Percentiles rank a stretch among this genome's conserved stretches.
phyloP scores from a whole-genome alignment of 371 early-diverging fungal species.

The Syncephalastrum sp. region DNA sequence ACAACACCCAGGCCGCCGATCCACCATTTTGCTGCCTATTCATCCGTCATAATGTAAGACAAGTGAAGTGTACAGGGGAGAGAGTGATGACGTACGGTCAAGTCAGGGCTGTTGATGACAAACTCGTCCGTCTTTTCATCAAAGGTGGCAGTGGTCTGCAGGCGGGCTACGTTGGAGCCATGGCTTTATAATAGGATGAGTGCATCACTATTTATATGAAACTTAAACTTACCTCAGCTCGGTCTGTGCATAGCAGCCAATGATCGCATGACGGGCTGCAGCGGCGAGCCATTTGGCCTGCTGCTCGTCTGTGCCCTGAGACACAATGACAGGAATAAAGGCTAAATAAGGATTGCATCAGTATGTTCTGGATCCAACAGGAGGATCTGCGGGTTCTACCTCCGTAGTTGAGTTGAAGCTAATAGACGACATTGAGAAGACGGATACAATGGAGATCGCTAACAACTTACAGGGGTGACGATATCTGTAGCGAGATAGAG shows the following conservation, averaged over 20 bases:
- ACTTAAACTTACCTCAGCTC: slow-evolving; percentile 59
- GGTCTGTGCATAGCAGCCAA: slow-evolving; percentile 88
- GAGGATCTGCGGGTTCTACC: slow-evolving; percentile 18
- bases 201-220: background rate
- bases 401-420: slow-evolving; percentile 51
- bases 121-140: slow-evolving; percentile 77
- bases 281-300: slow-evolving; percentile 64
- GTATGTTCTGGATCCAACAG: background rate
- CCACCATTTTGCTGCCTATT: slow-evolving; percentile 85
- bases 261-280: slow-evolving; percentile 69
- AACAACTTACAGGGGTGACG: slow-evolving; percentile 39
- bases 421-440: background rate
- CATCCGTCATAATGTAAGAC: slow-evolving; percentile 8
- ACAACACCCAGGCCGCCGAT: slow-evolving; percentile 73
- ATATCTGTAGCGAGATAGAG: slow-evolving; percentile 38
- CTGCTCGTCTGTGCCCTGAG: slow-evolving; percentile 75
- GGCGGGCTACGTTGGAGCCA: slow-evolving; percentile 79
- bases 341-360: slow-evolving; percentile 34
- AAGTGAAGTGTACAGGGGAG: slow-evolving; percentile 7
- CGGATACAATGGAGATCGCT: background rate
- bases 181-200: slow-evolving; percentile 13
- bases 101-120: slow-evolving; percentile 76
- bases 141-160: slow-evolving; percentile 85
- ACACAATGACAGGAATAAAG: slow-evolving; percentile 73
- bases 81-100: slow-evolving; percentile 47